These are phyloP conservation scores for Nakaseomyces sp. DNA, from an alignment of 1,139 yeast species.

Conservation along the genomic window DNA sequence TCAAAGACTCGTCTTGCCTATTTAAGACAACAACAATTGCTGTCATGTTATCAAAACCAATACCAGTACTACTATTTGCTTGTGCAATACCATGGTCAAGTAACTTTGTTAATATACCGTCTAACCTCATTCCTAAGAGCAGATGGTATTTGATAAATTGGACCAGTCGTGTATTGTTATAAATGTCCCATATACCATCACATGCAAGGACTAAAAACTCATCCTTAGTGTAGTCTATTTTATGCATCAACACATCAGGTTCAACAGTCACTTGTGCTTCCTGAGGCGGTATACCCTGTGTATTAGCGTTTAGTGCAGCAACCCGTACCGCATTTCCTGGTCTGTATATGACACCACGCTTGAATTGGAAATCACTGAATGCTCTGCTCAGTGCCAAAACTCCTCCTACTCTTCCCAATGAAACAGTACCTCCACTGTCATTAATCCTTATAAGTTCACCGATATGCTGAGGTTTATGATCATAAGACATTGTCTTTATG, in stretches of 20 bases:
- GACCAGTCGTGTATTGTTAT: constrained; percentile 48
- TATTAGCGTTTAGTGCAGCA: constrained; percentile 9
- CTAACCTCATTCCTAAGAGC: constrained; percentile 48
- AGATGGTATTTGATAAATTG: constrained; percentile 49
- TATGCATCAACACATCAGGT: constrained; percentile 56
- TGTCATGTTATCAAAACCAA: constrained; percentile 79
- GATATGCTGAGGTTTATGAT: constrained; percentile 67
- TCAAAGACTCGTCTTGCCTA: constrained; percentile 35
- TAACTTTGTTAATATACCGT: constrained; percentile 49
- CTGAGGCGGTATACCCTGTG: constrained; percentile 28
- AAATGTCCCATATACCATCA: constrained; percentile 79
- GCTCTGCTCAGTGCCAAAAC: constrained; percentile 66
- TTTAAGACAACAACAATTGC: constrained; percentile 56
- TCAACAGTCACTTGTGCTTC: constrained; percentile 51
- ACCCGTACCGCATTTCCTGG: constrained; percentile 6
- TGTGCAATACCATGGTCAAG: constrained; percentile 60
- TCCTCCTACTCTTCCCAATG: constrained; percentile 63
- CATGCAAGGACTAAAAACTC: constrained; percentile 65
- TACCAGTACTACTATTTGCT: constrained; percentile 67
- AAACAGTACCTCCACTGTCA: constrained; percentile 64
- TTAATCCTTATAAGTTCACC: constrained; percentile 71
- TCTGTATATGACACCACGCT: constrained; percentile 36
- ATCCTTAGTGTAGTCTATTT: constrained; percentile 39
- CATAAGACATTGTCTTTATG: constrained; percentile 58
- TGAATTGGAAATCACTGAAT: constrained; percentile 68